Conservation (phyloP, 1,139 yeast species). For the Magnusiomyces tetraspermus region DNA sequence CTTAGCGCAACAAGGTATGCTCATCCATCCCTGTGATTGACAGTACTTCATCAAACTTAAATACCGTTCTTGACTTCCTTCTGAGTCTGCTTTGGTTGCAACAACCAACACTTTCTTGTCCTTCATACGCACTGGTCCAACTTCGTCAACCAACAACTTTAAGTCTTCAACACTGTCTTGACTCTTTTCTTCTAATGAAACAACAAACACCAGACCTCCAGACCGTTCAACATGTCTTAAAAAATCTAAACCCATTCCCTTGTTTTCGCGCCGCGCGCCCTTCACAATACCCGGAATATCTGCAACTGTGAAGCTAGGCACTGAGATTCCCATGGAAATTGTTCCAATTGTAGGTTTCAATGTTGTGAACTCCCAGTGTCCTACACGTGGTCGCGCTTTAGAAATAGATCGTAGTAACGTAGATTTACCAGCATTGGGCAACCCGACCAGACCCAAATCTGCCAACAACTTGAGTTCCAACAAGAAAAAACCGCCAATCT, state of each 20-base stretch:
- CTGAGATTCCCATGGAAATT: conserved; percentile 55
- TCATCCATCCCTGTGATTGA: conserved; percentile 44
- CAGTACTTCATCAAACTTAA: conserved; percentile 35
- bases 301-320: conserved; percentile 76
- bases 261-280: conserved; percentile 67
- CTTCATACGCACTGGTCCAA: conserved; percentile 53
- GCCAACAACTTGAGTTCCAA: conserved; percentile 83
- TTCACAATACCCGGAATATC: conserved; percentile 93
- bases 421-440: conserved; percentile 95
- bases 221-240: conserved; percentile 87
- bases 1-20: conserved; percentile 78
- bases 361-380: conserved; percentile 96
- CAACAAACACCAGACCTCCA: conserved; percentile 78
- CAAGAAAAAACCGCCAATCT: conserved; percentile 56
- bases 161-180: conserved; percentile 41
- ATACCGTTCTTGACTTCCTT: conserved; percentile 42
- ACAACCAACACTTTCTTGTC: conserved; percentile 61
- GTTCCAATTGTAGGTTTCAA: conserved; percentile 89
- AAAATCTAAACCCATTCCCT: conserved; percentile 91
- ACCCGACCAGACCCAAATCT: conserved; percentile 85
- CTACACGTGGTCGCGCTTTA: conserved; percentile 80
- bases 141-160: conserved; percentile 51
- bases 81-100: conserved; percentile 85
- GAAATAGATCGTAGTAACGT: conserved; percentile 83
- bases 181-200: conserved; percentile 47